Percentiles rank a stretch among this genome's conserved stretches.
Evolutionary conservation across 306 rosid genomes (phyloP).

Genomic region (Herpetospermum pedunculosum): DNA sequence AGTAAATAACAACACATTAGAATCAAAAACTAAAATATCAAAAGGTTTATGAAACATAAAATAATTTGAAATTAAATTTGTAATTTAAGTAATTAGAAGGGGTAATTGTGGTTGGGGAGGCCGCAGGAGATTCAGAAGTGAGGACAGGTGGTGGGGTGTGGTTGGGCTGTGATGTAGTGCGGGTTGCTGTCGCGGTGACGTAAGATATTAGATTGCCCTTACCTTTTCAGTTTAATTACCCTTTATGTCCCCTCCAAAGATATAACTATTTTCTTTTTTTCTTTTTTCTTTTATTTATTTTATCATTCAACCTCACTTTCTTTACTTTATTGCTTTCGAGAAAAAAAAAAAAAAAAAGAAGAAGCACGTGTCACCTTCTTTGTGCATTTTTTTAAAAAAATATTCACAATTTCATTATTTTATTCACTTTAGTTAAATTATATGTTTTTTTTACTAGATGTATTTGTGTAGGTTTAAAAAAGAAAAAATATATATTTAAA

Average conservation of each 20-base stretch:
- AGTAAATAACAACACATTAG: too few species aligned
- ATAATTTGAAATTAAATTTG: too few species aligned
- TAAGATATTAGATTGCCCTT: slow-evolving; percentile 24
- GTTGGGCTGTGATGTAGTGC: slow-evolving; percentile 35
- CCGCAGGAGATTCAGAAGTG: background rate
- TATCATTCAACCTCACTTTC: background rate
- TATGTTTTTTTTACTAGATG: too few species aligned
- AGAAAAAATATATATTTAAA: too few species aligned
- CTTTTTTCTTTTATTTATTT: background rate
- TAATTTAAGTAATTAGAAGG: too few species aligned
- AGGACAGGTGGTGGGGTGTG: slow-evolving; percentile 10
- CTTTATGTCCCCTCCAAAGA: background rate
- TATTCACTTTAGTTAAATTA: background rate
- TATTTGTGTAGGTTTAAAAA: too few species aligned
- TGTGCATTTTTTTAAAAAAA: background rate
- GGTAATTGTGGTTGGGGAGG: background rate
- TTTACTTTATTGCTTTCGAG: slow-evolving; percentile 3
- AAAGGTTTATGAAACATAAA: too few species aligned
- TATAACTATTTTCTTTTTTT: too few species aligned
- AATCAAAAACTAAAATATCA: too few species aligned
- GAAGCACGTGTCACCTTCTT: slow-evolving; percentile 3
- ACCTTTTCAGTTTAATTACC: slow-evolving; percentile 14
- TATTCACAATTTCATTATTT: background rate
- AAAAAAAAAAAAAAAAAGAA: background rate
- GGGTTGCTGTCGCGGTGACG: slow-evolving; percentile 48